A percentile compares a stretch with the other conserved stretches of the same genome.
These are phyloP conservation scores for Poa pratensis DNA, from an alignment of 176 grass and related monocot species.

Conservation along the genomic window DNA sequence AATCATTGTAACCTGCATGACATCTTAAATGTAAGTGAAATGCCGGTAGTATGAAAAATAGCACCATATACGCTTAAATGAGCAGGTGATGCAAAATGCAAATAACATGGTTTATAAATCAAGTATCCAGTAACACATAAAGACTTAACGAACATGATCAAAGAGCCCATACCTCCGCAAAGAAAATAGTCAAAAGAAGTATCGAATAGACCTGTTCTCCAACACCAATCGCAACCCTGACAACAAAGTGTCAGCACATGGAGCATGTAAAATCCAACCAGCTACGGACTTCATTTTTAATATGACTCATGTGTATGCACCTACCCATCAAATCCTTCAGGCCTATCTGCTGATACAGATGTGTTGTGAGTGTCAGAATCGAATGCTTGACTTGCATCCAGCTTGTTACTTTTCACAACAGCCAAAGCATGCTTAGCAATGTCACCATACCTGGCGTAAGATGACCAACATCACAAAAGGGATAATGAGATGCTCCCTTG, in stretches of 20 bases:
- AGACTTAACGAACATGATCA: not conserved
- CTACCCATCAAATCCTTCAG: slow-evolving; percentile 91
- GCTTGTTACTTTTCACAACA: slow-evolving; percentile 67
- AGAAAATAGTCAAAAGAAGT: slow-evolving; percentile 87
- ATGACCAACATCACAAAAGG: slow-evolving; percentile 43
- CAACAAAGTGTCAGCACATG: slow-evolving; percentile 41
- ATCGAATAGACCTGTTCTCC: slow-evolving; percentile 91
- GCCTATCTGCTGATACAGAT: slow-evolving; percentile 43
- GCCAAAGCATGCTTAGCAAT: slow-evolving; percentile 95
- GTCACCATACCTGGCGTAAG: slow-evolving; percentile 84
- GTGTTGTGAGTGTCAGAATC: slow-evolving; percentile 48
- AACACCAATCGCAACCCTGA: slow-evolving; percentile 81
- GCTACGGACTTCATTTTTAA: slow-evolving; percentile 12
- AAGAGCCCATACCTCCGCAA: slow-evolving; percentile 79
- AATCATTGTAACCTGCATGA: slow-evolving; percentile 71
- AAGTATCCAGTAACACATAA: slow-evolving; percentile 12
- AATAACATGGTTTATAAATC: slow-evolving; percentile 11
- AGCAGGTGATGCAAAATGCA: slow-evolving; percentile 11
- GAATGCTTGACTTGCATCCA: slow-evolving; percentile 38
- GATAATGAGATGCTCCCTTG: slow-evolving; percentile 29
- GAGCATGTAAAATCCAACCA: slow-evolving; percentile 32
- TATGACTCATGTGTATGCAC: not conserved
- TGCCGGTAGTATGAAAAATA: slow-evolving; percentile 7
- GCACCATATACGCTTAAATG: slow-evolving; percentile 12
- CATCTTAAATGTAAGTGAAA: slow-evolving; percentile 35